Conservation (phyloP, 2,329 filamentous ascomycete genomes). For the Penicillium italicum region DNA sequence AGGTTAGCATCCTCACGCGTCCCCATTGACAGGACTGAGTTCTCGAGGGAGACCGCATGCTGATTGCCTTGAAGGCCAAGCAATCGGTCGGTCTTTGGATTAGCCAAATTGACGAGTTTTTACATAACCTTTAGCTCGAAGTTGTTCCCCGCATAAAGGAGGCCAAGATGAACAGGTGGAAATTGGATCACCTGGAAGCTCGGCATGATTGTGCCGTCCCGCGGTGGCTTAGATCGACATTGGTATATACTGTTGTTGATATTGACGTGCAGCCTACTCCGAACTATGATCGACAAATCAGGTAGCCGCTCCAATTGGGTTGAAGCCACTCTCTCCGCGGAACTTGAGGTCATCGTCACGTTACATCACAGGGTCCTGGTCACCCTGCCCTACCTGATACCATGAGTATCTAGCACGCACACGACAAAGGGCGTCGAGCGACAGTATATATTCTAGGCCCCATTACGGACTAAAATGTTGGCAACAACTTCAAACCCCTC, state of each 20-base stretch:
- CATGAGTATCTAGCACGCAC: background rate
- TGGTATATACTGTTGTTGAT: background rate
- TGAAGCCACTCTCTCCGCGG: background rate
- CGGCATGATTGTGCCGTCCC: conserved; percentile 19
- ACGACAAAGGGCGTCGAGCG: background rate
- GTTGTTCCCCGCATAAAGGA: conserved; percentile 5
- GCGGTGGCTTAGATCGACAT: background rate
- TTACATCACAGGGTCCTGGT: conserved; percentile 22
- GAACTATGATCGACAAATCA: conserved; percentile 9
- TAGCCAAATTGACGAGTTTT: background rate
- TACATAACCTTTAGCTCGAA: background rate
- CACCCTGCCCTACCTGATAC: conserved; percentile 17
- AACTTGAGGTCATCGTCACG: conserved; percentile 10
- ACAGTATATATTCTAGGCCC: conserved; percentile 12
- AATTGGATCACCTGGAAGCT: conserved; percentile 20
- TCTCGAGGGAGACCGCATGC: background rate
- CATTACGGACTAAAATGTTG: background rate
- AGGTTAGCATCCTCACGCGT: background rate
- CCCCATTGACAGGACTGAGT: background rate
- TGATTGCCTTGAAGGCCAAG: background rate
- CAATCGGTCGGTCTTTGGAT: background rate
- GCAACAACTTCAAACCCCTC: background rate
- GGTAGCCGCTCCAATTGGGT: conserved; percentile 5
- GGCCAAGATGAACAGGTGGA: conserved; percentile 1
- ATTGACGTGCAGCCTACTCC: background rate